Base-by-base conservation (phyloP, 164 flowering plant genomes). In the Warburgia ugandensis region DNA sequence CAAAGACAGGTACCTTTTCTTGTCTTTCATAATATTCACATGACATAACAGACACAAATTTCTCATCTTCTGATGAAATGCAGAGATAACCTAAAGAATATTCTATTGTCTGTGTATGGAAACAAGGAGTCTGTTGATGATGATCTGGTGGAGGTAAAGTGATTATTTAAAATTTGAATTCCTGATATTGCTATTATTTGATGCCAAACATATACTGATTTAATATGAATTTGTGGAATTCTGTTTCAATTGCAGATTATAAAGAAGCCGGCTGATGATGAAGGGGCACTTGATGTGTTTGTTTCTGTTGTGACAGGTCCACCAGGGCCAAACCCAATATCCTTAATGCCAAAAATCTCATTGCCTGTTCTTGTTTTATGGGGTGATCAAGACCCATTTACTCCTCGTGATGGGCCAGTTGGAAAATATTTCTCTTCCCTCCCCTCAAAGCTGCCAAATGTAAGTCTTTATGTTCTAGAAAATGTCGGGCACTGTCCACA, bases 401-500 rank as follows among this genome's bases (percentile, higher is more conserved):
- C 98, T 4, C 98, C 98, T 16, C 66, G 84, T 16, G 88, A 87
- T 58, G 98, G 96, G 1, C 98, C 96, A 37, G 90, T 91, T 16
- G 98, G 98, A 17, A 83, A 67, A 68, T 87, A 77, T 72, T 91
- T 91, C 66, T 60, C 73, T 3, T 67, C 86, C n/a, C 62, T 87
- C 3, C 84, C 96, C 32, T 63, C 81, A 47, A 61, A 52, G 31
- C 47, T 55, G 31, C 56, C 86, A 33, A 79, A 83, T 60, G 51
- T 91, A 10, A 72, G 57, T 56, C 79, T 91, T 25, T 66, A 13
- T 45, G 61, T 87, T 8, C 54, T 91, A 49, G 71, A 80, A 68
- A 92, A 88, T 10, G 96, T 83, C 14, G 98, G 98, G 36, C 96
- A 91, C 48, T 87, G 96, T 50, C 98, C 96, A 21, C 98, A 87